These are phyloP conservation scores for Bryum argenteum DNA, from an alignment of 225 moss, liverwort and hornwort genomes.

Conservation along the genomic window DNA sequence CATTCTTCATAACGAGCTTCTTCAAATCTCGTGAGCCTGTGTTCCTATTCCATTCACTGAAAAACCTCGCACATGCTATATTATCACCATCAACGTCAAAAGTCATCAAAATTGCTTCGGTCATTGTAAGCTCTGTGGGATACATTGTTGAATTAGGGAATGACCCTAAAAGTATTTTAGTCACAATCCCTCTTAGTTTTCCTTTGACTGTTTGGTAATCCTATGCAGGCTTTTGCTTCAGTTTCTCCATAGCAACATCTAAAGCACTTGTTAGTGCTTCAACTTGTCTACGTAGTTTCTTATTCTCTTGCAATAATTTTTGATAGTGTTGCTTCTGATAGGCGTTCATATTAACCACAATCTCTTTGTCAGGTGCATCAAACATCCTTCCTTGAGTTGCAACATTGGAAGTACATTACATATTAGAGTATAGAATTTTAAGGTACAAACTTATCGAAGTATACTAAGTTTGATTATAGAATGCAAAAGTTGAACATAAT, in stretches of 20 bases:
- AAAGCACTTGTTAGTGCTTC: neutral
- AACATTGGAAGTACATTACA: neutral
- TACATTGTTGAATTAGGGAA: neutral
- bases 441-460: neutral
- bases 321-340: neutral
- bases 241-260: neutral
- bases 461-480: neutral
- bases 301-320: neutral
- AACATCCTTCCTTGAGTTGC: neutral
- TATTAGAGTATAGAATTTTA: neutral
- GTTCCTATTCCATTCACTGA: neutral
- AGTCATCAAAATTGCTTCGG: neutral
- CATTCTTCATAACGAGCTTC: neutral
- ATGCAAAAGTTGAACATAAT: neutral
- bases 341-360: neutral
- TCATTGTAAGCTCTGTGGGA: neutral
- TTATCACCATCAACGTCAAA: neutral
- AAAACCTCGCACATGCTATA: neutral
- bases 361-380: neutral
- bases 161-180: neutral
- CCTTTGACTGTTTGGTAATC: neutral
- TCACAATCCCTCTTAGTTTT: neutral
- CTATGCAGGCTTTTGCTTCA: neutral
- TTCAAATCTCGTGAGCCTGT: neutral
- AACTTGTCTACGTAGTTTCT: neutral